Base-by-base conservation (phyloP, 345 rosid genomes). In the Geranium brycei region DNA sequence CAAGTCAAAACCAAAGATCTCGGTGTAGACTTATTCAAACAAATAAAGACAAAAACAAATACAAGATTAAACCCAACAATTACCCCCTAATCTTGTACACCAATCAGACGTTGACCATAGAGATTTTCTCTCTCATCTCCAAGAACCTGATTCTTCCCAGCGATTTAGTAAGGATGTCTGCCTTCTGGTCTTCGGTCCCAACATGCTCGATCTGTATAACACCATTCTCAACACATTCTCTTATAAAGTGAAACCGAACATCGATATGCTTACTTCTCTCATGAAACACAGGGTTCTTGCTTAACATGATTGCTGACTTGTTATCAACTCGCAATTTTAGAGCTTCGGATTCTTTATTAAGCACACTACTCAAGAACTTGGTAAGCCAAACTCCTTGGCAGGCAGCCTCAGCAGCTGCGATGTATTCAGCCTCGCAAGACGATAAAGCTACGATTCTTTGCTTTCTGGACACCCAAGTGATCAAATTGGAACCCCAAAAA, bases 11-110 rank as follows among this genome's bases (percentile, higher is more conserved):
- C n/a, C n/a, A n/a, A n/a, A n/a, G n/a, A n/a, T n/a, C n/a, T n/a
- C n/a, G n/a, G n/a, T n/a, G 61, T 69, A 67, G 60, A 69, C 68
- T 82, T 74, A 68, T 74, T 51, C 72, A 77, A 78, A 85, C 81
- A 82, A 83, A 79, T 17, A 77, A 72, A 64, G 73, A 68, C 47
- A 65, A 66, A 40, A 30, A 61, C 60, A 61, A 68, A 41, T 68
- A 58, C 60, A 7, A n/a, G n/a, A n/a, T n/a, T n/a, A n/a, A n/a
- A n/a, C n/a, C n/a, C n/a, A n/a, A n/a, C n/a, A n/a, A n/a, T n/a
- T n/a, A n/a, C n/a, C 13, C 23, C 38, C 6, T 32, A 32, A 32
- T 32, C 38, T 32, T 32, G 38, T 32, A 2, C 38, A 2, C n/a
- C n/a, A n/a, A n/a, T 32, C 38, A 2, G 3, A 6, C 6, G 3